Base-by-base conservation (phyloP, 2,329 filamentous ascomycete species). In the Dactylonectria macrodidyma region DNA sequence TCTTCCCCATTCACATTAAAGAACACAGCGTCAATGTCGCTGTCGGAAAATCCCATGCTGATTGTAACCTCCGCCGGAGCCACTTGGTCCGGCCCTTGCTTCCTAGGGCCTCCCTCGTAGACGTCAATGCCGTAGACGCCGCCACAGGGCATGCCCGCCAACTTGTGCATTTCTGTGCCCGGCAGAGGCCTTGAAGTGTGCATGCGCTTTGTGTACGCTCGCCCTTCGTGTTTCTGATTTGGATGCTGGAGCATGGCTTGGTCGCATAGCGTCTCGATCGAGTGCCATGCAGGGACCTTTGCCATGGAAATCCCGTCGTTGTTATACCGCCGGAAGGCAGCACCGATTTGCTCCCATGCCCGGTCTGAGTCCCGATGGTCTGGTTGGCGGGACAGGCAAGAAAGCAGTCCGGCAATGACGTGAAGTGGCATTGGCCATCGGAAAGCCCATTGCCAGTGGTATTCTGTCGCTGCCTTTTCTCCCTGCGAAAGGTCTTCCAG, bases 401-500 rank as follows among this genome's bases (percentile, higher is more conserved):
- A 59, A 12, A 71, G 61, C 8, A 71, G 33, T 2, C 69, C 67
- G 2, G 64, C 67, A 14, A 71, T 59, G 26, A 65, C 66, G 38
- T 71, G 66, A 6, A 69, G 52, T 19, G 69, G 69, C 67, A 71
- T 71, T 8, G 69, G 69, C 69, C 69, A 71, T 19, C 67, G 60
- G 26, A 69, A 71, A 1, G 67, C 64, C 69, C 69, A 71, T 48
- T 69, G 64, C 69, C 69, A 71, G 41, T 71, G 61, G 44, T 67
- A 62, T 12, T 56, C 33, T 7, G 59, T 55, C 6, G 69, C 69
- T 1, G 62, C 63, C 36, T 64, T 55, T 48, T 71, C 69, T 52
- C 69, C 69, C 7, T 56, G 63, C 3, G 67, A 46, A 11, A 71
- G 61, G 24, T 69, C 67, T n/a, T 71, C 69, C 1, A 71, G 67